Base-by-base conservation (phyloP, 169 alveolate species). In the Theileria equi region DNA sequence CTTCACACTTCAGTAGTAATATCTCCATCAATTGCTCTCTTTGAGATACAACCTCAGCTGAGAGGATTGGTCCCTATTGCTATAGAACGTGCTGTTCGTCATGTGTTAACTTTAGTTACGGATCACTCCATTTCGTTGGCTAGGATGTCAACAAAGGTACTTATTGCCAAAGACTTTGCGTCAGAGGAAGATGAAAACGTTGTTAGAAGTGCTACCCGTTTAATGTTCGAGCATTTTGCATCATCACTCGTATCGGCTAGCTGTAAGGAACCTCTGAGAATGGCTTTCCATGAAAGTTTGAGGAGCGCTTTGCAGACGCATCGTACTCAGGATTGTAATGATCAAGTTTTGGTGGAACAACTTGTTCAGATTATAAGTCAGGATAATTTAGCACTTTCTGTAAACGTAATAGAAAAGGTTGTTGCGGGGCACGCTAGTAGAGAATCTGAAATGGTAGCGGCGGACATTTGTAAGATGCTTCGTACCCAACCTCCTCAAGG, bases 241-340 rank as follows among this genome's bases (percentile, higher is more conserved):
- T 97, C 98, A 8, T 84, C 96, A 21, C 89, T 98, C 59, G 99
- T 99, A 5, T 87, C 90, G 41, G 98, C 97, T 40, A 95, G 98
- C 13, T 93, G 98, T 58, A 94, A 94, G 82, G 99, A 96, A 57
- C 98, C 98, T 11, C 88, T 96, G 44, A 87, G 93, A 60, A 88
- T 89, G 40, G 90, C 95, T n/a, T 82, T 94, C 16, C 85, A 94
- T 50, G 94, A 91, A 59, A 92, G 93, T 59, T 89, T 98, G 44
- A 71, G 95, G 48, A 92, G 94, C 44, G 78, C 94, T 29, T 73
- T 96, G 36, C 89, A 81, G 80, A 73, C 85, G 26, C 80, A 83
- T 45, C 64, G 92, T 45, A 82, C 93, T 38, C 85, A 88, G 44
- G 95, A 93, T 68, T 83, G 89, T 50, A 88, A 92, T 45, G 91